Base-by-base conservation (phyloP, 108 stramenopile species). In the Nitzschia sp. region DNA sequence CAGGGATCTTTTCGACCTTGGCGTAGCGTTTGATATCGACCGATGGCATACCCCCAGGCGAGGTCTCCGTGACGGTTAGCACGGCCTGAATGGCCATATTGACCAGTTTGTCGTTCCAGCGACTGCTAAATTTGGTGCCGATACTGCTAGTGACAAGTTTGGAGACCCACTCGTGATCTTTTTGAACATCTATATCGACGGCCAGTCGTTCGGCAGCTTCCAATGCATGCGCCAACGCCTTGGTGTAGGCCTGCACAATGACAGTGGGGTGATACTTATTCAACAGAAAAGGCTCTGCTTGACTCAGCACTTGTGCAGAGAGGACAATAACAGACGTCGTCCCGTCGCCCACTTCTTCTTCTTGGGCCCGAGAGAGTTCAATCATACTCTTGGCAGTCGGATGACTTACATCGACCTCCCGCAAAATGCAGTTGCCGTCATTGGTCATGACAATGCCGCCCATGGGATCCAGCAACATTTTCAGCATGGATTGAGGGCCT, bases 381-480 rank as follows among this genome's bases (percentile, higher is more conserved):
- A 99, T 98, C 98, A 99, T 99, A 74, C 91, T 93, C 79, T 99
- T 99, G 57, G 98, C 98, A 1, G 99, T 98, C 9, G 99, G 99
- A 74, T 99, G 99, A n/a, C 91, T 86, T 11, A 99, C 98, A 80
- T 99, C 99, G 36, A 99, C 94, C 68, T 99, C 97, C 18, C 99
- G 91, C 18, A 99, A 87, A 61, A 99, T 99, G 72, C 95, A 96
- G 76, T 99, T 96, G n/a, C 98, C 99, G 70, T 99, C 99, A 78
- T 99, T 99, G 68, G 99, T 99, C 80, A 99, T 96, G 51, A 99
- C 98, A 49, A 99, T 98, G 48, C 98, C 97, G n/a, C 99, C 99
- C 98, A 99, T 98, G 53, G 99, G 98, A 88, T 99, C 99, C 64
- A 98, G 64, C 0, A 98, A 82, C 98, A 99, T 99, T 86, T 99